Evolutionary conservation across 2,329 filamentous ascomycete species (phyloP).

Genomic region (Conoideocrella luteorostrata): DNA sequence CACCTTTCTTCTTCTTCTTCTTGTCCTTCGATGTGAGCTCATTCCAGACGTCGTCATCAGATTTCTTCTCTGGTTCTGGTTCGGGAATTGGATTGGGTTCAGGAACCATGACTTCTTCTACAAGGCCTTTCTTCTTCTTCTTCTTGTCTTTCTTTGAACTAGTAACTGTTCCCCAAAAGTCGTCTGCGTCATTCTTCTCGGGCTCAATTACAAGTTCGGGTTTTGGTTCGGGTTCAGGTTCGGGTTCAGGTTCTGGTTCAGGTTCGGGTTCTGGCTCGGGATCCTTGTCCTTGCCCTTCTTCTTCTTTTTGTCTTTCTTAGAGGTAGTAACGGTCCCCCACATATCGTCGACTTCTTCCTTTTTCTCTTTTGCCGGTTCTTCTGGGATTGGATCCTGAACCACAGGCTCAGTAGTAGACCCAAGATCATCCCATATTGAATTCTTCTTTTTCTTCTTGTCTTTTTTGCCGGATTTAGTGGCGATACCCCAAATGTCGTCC

Average conservation of each 20-base stretch:
- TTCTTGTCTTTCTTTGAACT: constrained; percentile 23
- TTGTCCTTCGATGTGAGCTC: constrained; percentile 16
- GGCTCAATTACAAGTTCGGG: constrained; percentile 7
- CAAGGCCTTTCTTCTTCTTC: constrained; percentile 17
- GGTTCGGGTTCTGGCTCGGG: neutral
- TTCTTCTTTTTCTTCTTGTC: constrained; percentile 24
- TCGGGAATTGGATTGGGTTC: constrained; percentile 10
- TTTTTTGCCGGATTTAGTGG: constrained; percentile 23
- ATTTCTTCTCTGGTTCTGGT: constrained; percentile 5
- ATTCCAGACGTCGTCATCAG: constrained; percentile 15
- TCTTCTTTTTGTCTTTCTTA: constrained; percentile 18
- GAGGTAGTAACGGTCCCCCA: constrained; percentile 17
- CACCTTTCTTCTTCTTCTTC: constrained; percentile 13
- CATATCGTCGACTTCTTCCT: constrained; percentile 19
- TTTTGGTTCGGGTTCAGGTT: neutral
- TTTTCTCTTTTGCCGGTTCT: constrained; percentile 11
- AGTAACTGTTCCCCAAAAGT: constrained; percentile 19
- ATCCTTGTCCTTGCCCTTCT: constrained; percentile 10
- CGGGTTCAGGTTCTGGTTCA: constrained; percentile 1
- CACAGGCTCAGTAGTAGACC: constrained; percentile 14
- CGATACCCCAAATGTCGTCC: constrained; percentile 24
- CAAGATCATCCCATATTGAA: constrained; percentile 17
- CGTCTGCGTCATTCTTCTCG: constrained; percentile 25
- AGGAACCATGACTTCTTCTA: constrained; percentile 16
- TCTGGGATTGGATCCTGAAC: constrained; percentile 8